Conservation (phyloP, 768 basidiomycete species). For the Floccularia luteovirens region DNA sequence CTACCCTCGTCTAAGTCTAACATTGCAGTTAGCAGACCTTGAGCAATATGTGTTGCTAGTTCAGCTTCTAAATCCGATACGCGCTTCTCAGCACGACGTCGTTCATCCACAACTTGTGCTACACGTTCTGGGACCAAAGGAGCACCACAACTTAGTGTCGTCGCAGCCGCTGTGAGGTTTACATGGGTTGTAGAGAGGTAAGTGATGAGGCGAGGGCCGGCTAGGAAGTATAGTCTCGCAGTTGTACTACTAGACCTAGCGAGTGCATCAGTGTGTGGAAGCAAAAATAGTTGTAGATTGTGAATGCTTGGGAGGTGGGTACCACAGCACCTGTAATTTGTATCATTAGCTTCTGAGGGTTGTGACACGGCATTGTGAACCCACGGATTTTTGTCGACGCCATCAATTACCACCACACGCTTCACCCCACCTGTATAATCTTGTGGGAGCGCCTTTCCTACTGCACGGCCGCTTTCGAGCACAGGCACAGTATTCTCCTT, state of each 20-base stretch:
- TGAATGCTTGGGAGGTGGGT: conserved; percentile 78
- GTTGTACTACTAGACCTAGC: conserved; percentile 54
- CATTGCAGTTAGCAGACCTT: conserved; percentile 21
- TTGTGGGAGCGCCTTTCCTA: conserved; percentile 54
- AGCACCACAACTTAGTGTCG: conserved; percentile 60
- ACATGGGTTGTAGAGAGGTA: conserved; percentile 54
- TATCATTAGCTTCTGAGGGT: no score
- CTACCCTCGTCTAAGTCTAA: no score
- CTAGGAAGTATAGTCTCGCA: conserved; percentile 72
- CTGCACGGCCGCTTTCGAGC: conserved; percentile 39
- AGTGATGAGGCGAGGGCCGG: conserved; percentile 69
- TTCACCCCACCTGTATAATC: conserved; percentile 74
- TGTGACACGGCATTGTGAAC: no score
- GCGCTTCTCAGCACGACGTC: conserved; percentile 60
- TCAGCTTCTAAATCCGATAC: conserved; percentile 64
- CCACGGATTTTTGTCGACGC: conserved; percentile 74
- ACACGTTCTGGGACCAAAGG: conserved; percentile 65
- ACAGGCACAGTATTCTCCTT: conserved; percentile 19
- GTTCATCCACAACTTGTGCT: conserved; percentile 55
- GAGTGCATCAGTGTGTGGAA: conserved; percentile 62
- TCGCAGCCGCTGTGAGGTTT: conserved; percentile 45
- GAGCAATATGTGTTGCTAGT: conserved; percentile 45
- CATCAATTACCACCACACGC: conserved; percentile 78
- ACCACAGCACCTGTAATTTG: conserved; percentile 56
- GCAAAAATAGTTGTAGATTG: conserved; percentile 63